Base-by-base conservation (phyloP, 129 eudicot species). In the Tagetes erecta region DNA sequence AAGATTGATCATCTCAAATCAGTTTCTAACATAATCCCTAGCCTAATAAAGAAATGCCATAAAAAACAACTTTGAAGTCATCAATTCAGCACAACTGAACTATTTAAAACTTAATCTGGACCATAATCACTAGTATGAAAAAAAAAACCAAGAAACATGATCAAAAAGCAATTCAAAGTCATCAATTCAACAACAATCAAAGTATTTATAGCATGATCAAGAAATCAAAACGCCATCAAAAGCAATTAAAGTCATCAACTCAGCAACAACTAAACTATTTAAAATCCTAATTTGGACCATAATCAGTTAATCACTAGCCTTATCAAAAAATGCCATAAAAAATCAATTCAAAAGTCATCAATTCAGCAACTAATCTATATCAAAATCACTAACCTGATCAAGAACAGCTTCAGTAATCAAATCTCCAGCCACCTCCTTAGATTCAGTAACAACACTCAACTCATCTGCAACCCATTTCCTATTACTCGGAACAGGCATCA, bases 371-470 rank as follows among this genome's bases (percentile, higher is more conserved):
- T 35, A 34, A 34, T 30, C 58, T 56, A 27, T 4, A 57, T 4
- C 70, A 62, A 31, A 59, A 47, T 77, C 36, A 60, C 76, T 12
- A 79, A 93, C 98, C 98, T 93, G 98, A 63, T 93, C 98, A 88
- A 93, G 92, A 69, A 88, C 91, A 44, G 82, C 77, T 63, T 93
- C 98, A 1, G 85, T 79, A 83, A 93, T 86, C 86, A 93, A 68
- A 85, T 93, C 98, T 31, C 92, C 90, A 4, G 96, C 98, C 49
- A 93, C 98, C 73, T 93, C 98, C 87, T 93, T 93, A 0, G 96
- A 88, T 74, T 93, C 97, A 0, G 97, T 80, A 38, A 93, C 75
- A 45, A 84, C 86, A 10, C 81, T 74, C 68, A 93, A 83, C 31
- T 88, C 98, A 56, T 88, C 97, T 1, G 86, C 83, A 34, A 90